Conservation (phyloP, 129 eudicot genomes). For the Artemisia tridentata region DNA sequence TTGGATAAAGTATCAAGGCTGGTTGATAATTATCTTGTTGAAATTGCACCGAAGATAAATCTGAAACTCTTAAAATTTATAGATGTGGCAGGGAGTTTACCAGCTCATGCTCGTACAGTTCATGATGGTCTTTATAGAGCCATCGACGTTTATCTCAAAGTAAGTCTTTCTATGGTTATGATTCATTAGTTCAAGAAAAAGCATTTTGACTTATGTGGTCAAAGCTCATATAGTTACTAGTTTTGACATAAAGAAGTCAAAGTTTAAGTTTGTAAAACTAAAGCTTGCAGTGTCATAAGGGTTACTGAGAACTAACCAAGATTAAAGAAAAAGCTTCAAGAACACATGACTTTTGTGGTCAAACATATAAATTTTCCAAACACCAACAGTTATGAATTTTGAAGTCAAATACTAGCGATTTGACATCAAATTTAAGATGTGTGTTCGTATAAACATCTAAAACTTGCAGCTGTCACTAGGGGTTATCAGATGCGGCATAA, state of each 20-base stretch:
- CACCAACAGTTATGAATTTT: background rate
- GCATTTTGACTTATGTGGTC: constrained; percentile 14
- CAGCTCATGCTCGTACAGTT: constrained; percentile 78
- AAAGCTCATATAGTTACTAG: constrained; percentile 1
- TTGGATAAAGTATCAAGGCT: constrained; percentile 72
- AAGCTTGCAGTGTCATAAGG: background rate
- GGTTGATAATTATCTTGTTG: constrained; percentile 87
- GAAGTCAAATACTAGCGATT: background rate
- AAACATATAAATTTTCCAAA: background rate
- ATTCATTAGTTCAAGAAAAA: background rate
- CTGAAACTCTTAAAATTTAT: constrained; percentile 83
- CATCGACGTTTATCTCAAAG: constrained; percentile 91
- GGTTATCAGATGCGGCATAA: background rate
- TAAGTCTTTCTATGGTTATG: constrained; percentile 26
- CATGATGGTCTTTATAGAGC: constrained; percentile 90
- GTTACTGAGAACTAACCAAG: background rate
- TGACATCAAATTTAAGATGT: background rate
- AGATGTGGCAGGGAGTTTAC: constrained; percentile 78
- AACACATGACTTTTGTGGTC: background rate
- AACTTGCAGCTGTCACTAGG: background rate
- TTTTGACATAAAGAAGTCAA: constrained; percentile 6
- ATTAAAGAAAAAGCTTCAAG: background rate
- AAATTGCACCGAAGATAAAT: constrained; percentile 91
- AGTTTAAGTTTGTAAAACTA: background rate
- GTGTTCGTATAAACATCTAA: background rate